Conservation (phyloP, 306 rosid species). For the Gleditsia sinensis region DNA sequence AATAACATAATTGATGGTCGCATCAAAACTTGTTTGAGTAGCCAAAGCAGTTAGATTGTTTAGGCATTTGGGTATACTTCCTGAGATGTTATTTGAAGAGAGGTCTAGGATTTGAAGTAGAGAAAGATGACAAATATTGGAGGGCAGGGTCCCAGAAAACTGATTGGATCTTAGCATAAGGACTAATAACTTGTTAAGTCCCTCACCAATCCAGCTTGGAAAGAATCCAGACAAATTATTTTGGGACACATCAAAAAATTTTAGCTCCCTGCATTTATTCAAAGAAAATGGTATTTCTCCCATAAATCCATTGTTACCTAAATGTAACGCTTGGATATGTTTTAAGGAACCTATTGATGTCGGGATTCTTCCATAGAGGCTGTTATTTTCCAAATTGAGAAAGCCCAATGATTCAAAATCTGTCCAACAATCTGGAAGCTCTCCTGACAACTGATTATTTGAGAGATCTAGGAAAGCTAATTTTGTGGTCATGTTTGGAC, state of each 20-base stretch:
- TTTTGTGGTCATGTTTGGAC: accelerated
- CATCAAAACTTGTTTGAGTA: neutral
- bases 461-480: neutral
- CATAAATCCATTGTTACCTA: neutral
- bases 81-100: neutral
- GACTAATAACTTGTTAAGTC: neutral
- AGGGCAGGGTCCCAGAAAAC: neutral
- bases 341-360: neutral
- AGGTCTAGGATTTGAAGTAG: neutral
- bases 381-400: neutral
- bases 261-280: neutral
- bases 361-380: neutral
- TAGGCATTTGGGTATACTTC: neutral
- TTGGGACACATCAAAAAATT: neutral
- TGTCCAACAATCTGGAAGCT: neutral
- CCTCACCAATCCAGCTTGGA: neutral
- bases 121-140: neutral
- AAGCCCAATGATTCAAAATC: neutral
- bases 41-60: neutral
- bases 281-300: neutral
- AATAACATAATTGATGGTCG: accelerated
- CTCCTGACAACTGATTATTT: neutral
- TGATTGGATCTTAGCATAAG: neutral
- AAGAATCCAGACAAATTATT: neutral
- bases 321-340: neutral